Base-by-base conservation (phyloP, 2,329 filamentous ascomycete genomes). In the Calonectria hawksworthii region DNA sequence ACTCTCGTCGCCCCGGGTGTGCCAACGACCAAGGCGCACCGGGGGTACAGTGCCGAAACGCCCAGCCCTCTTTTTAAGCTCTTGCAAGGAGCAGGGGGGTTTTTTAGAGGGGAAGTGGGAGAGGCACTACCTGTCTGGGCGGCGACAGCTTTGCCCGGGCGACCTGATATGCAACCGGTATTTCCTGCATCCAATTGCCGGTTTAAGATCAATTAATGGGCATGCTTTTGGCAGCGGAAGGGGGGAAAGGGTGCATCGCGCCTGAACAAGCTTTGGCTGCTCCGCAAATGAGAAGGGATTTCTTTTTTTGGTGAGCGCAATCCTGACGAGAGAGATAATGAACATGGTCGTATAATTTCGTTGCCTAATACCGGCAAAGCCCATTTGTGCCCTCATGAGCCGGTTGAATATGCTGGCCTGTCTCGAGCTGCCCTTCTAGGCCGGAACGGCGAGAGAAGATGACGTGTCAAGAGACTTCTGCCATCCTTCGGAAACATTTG, bases 1-100 rank as follows among this genome's bases (percentile, higher is more conserved):
- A 26, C 23, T 63, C 56, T 41, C 38, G 21, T 63, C 56, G n/a
- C 56, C 38, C 6, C n/a, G 56, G 56, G 34, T 38, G 56, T 26
- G 44, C n/a, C 56, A 41, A 28, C 34, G n/a, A n/a, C n/a, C 36
- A 9, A 63, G 23, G 36, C 36, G 32, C 34, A 38, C 34, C 34
- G 16, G 41, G 44, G 44, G 44, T 23, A 7, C 56, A 63, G 56
- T 63, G 16, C 34, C 56, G 23, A 63, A 63, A 28, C 36, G 56
- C 56, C 36, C 34, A 63, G 56, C 56, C 56, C 56, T 63, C 56
- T 63, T 63, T 63, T 63, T 63, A 63, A 63, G 56, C 56, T 63
- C 56, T 38, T 63, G 56, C 56, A 63, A 41, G 32, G 21, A 26
- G 56, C 56, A 41, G 56, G 56, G 50, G 26, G 34, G 32, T 2